Conservation (phyloP, 2,329 filamentous ascomycete species). For the Proliferodiscus dingleyae region DNA sequence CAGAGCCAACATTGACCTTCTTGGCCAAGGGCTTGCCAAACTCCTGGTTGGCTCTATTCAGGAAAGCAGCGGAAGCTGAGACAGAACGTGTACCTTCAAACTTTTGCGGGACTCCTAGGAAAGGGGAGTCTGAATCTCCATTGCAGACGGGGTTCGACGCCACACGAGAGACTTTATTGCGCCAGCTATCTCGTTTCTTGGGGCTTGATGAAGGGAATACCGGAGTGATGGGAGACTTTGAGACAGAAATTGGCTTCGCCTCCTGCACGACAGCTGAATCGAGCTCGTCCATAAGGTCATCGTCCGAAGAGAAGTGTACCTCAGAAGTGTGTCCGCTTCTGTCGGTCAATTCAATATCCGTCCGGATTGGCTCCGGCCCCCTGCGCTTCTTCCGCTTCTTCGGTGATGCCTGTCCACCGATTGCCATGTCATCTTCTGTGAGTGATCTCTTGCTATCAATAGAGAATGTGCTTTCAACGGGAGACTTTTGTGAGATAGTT, state of each 20-base stretch:
- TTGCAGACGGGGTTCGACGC: slow-evolving; percentile 34
- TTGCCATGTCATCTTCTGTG: slow-evolving; percentile 20
- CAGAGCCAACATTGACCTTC: slow-evolving; percentile 79
- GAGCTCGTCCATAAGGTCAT: slow-evolving; percentile 79
- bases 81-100: slow-evolving; percentile 24
- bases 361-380: slow-evolving; percentile 49
- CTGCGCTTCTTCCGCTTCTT: slow-evolving; percentile 22
- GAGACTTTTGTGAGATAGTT: slow-evolving; percentile 23
- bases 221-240: slow-evolving; percentile 76
- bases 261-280: slow-evolving; percentile 77
- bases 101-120: slow-evolving; percentile 36
- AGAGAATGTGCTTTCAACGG: slow-evolving; percentile 32
- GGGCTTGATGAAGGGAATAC: slow-evolving; percentile 42
- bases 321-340: slow-evolving; percentile 33
- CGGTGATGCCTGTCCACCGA: slow-evolving; percentile 12
- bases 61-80: slow-evolving; percentile 50
- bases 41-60: slow-evolving; percentile 51
- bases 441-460: slow-evolving; percentile 22
- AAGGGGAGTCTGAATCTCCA: slow-evolving; percentile 33
- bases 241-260: slow-evolving; percentile 73
- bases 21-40: slow-evolving; percentile 52
- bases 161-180: slow-evolving; percentile 27
- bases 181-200: slow-evolving; percentile 20
- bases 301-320: slow-evolving; percentile 61
- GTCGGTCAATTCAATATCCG: slow-evolving; percentile 37